Evolutionary conservation across 108 stramenopile genomes (phyloP).

Genomic region (Aurantiochytrium sp.): DNA sequence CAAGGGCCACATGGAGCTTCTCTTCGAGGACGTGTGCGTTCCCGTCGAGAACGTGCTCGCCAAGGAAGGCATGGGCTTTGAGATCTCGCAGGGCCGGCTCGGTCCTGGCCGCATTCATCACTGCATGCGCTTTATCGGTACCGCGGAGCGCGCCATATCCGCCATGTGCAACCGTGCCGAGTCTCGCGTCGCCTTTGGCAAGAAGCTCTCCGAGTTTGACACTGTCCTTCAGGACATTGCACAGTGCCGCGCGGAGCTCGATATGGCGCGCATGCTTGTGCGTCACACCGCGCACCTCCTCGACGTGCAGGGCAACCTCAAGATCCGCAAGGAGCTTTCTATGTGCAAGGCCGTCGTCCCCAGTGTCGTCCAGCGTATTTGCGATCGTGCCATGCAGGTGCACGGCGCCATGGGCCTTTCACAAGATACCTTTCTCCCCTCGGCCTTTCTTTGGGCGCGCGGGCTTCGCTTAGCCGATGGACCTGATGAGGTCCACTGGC

Average conservation of each 20-base stretch:
- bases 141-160: slow-evolving; percentile 39
- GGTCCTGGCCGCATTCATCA: slow-evolving; percentile 98
- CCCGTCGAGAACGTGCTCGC: slow-evolving; percentile 43
- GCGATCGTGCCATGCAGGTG: slow-evolving; percentile 81
- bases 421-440: slow-evolving; percentile 65
- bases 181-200: slow-evolving; percentile 43
- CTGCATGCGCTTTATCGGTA: slow-evolving; percentile 90
- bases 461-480: slow-evolving; percentile 88
- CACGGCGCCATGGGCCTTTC: slow-evolving; percentile 82
- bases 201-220: slow-evolving; percentile 25
- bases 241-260: slow-evolving; percentile 63
- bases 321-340: slow-evolving; percentile 44
- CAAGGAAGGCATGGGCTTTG: slow-evolving; percentile 85
- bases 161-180: slow-evolving; percentile 3
- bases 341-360: slow-evolving; percentile 84
- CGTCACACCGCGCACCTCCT: slow-evolving; percentile 29
- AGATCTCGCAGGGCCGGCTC: slow-evolving; percentile 83
- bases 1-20: slow-evolving; percentile 79
- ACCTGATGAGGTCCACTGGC: slow-evolving; percentile 80
- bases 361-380: slow-evolving; percentile 53
- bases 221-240: slow-evolving; percentile 48
- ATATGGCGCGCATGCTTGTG: slow-evolving; percentile 61
- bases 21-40: slow-evolving; percentile 26
- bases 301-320: slow-evolving; percentile 31
- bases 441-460: slow-evolving; percentile 65